Conservation (phyloP, 345 rosid genomes). For the Eucalyptus sp. region DNA sequence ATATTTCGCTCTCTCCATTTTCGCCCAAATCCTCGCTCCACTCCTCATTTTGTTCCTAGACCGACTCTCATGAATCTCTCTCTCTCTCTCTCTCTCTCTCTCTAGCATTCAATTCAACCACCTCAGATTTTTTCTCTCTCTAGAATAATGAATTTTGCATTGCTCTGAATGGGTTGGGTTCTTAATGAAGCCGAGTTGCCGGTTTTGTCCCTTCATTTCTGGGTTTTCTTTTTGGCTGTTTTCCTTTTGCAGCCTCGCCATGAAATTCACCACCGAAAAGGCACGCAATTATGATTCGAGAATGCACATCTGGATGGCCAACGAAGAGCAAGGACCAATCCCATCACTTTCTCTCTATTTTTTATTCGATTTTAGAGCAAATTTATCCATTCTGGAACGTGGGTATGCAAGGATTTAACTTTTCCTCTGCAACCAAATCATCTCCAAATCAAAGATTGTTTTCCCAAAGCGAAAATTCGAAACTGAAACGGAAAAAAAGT, state of each 20-base stretch:
- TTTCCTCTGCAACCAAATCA: not conserved
- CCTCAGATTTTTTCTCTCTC: not conserved
- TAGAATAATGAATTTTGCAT: not conserved
- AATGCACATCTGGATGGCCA: not conserved
- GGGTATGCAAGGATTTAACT: not conserved
- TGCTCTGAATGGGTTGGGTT: not conserved
- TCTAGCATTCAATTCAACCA: not conserved
- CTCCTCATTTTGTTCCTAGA: constrained; percentile 22
- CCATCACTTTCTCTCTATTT: not conserved
- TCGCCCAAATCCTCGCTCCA: constrained; percentile 41
- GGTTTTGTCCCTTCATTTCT: not conserved
- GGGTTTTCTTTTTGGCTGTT: not conserved
- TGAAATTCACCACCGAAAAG: not conserved
- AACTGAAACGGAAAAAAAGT: not conserved
- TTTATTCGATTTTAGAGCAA: not conserved
- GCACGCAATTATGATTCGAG: not conserved
- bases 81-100: constrained; percentile 1
- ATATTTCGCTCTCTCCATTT: constrained; percentile 1
- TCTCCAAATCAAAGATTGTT: not conserved
- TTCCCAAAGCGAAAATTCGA: not conserved
- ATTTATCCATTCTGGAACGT: not conserved
- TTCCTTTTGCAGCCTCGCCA: not conserved
- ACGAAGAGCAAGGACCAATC: not conserved
- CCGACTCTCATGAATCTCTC: constrained; percentile 7
- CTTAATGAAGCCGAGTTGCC: not conserved